These are phyloP conservation scores for Emiliania huxleyi DNA, from an alignment of 78 protist genomes.

Conservation along the genomic window DNA sequence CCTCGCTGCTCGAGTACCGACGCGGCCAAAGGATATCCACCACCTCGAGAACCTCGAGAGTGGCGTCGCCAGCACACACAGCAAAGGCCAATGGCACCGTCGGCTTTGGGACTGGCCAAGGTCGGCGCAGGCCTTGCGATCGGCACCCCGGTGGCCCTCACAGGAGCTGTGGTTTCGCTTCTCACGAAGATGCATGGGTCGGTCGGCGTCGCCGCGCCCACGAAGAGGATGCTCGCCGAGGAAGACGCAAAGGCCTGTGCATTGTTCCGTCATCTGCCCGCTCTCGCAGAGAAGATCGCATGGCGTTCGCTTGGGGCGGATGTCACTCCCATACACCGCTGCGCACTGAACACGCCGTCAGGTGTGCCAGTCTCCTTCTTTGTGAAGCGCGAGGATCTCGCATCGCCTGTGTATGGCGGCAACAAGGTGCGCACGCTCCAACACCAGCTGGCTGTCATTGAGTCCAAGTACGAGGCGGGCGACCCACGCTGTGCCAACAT, in stretches of 20 bases:
- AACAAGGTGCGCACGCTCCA: slow-evolving; percentile 36
- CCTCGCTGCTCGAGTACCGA: too few relatives aligned
- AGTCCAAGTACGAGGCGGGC: too few relatives aligned
- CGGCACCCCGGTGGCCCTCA: too few relatives aligned
- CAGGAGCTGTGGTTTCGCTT: too few relatives aligned
- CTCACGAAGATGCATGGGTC: background rate
- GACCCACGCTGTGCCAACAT: too few relatives aligned
- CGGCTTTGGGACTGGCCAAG: too few relatives aligned
- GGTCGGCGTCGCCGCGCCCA: slow-evolving; percentile 12
- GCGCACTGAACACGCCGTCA: too few relatives aligned
- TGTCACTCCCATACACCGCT: slow-evolving; percentile 10
- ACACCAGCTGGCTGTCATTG: slow-evolving; percentile 9
- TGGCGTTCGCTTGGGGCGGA: background rate
- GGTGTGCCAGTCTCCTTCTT: background rate
- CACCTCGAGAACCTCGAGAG: too few relatives aligned
- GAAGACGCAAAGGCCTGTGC: background rate
- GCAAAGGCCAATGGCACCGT: too few relatives aligned
- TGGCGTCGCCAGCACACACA: too few relatives aligned
- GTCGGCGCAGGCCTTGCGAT: too few relatives aligned
- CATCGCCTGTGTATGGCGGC: slow-evolving; percentile 11
- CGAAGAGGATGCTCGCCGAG: background rate
- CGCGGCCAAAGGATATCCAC: too few relatives aligned
- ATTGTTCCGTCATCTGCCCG: background rate
- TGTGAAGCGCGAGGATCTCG: slow-evolving; percentile 24
- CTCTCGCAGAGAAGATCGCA: background rate